Evolutionary conservation across 768 basidiomycete genomes (phyloP), one percentile per base, ranked within the genome.

Genomic region (Lentinula raphanica): DNA sequence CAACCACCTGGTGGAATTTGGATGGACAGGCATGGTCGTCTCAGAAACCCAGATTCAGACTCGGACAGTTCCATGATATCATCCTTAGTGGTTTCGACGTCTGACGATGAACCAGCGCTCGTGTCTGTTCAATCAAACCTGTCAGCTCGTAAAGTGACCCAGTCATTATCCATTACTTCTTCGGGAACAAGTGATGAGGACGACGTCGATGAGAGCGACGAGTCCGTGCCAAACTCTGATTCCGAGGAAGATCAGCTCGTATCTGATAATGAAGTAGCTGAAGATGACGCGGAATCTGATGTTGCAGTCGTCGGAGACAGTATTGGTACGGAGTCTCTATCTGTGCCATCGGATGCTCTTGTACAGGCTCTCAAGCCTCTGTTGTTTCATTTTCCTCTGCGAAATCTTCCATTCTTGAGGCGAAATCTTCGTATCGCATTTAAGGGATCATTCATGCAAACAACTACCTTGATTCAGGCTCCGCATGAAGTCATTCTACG

Each of bases 371-470:
- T 57, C 2, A 29, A 32, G n/a, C 56, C 56, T 7, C 49, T 57
- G 12, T 28, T 57, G n/a, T 46, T 46, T 23, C 28, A 12, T 4
- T 19, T 57, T 57, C 25, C 28, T 28, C 19, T 29, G 5, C 56
- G 25, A 39, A 46, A 49, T 32, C 50, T 59, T 9, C 58, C 58
- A 8, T 54, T 59, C 23, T 29, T 54, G 15, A 28, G 19, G 19
- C 45, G 59, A 3, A 54, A 49, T 38, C 53, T 59, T 29, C 59
- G 45, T 12, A 23, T 9, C 19, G 53, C 40, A 5, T 59, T 59
- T 25, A 36, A 38, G 12, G 12, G 23, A 25, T 53, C 51, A 21
- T 53, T 53, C 9, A 4, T 9, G n/a, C n/a, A 1, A 38, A 32
- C 8, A 15, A 1, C 23, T 12, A 46, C 15, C 17, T 9, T 9